These are phyloP conservation scores for Trichosanthes cucumerina DNA, from an alignment of 306 rosid genomes.

Conservation along the genomic window DNA sequence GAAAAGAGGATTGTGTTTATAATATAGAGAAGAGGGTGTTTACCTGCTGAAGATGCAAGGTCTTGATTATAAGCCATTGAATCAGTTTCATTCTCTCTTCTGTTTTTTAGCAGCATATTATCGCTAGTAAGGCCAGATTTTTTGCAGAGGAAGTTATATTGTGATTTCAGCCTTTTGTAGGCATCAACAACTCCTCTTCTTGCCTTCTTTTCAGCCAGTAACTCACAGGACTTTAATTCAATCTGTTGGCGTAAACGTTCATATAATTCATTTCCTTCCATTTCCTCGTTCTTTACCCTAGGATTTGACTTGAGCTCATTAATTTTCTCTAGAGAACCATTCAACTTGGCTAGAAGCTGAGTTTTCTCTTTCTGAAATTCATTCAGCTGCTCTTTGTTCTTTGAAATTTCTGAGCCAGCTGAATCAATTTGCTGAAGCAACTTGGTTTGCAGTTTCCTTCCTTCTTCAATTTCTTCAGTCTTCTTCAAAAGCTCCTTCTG, in stretches of 20 bases:
- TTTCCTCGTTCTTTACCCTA: conserved; percentile 12
- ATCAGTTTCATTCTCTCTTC: conserved; percentile 27
- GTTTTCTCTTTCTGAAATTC: conserved; percentile 32
- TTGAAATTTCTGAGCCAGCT: conserved; percentile 19
- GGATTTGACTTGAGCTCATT: conserved; percentile 25
- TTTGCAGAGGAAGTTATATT: conserved; percentile 39
- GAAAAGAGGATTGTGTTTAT: background rate
- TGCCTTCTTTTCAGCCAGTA: conserved; percentile 43
- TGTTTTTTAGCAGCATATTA: conserved; percentile 31
- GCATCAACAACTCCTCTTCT: conserved; percentile 23
- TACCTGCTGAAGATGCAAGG: conserved; percentile 40
- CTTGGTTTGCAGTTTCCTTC: conserved; percentile 16
- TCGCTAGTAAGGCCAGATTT: conserved; percentile 52
- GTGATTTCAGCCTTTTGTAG: conserved; percentile 65
- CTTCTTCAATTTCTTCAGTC: conserved; percentile 30
- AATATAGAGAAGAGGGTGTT: background rate
- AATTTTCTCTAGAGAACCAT: conserved; percentile 27
- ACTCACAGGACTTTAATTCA: conserved; percentile 25
- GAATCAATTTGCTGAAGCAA: conserved; percentile 10
- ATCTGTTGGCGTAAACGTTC: conserved; percentile 22
- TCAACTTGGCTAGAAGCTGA: conserved; percentile 22
- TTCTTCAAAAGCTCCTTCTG: conserved; percentile 20
- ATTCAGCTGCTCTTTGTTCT: conserved; percentile 21
- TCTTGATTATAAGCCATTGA: conserved; percentile 19
- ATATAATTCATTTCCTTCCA: conserved; percentile 17